A percentile compares a stretch with the other conserved stretches of the same genome.
Evolutionary conservation across 2,329 filamentous ascomycete genomes (phyloP).

Genomic region (Teratosphaeria zuluensis): DNA sequence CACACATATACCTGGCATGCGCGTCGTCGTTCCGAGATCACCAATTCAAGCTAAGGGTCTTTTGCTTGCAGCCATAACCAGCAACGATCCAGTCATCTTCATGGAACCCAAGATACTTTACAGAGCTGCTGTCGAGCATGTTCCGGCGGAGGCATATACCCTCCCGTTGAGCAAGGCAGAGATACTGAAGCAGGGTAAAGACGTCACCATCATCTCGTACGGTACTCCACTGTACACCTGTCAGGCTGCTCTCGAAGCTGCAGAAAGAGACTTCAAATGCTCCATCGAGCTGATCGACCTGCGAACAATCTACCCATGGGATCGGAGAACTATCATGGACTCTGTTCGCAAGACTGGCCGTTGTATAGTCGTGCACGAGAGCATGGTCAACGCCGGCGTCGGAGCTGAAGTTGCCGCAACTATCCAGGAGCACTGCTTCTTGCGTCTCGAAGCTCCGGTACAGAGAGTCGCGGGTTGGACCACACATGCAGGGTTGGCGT

Average conservation of each 20-base stretch:
- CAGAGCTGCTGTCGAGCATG: conserved; percentile 82
- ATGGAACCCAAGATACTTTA: conserved; percentile 94
- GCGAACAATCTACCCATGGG: conserved; percentile 85
- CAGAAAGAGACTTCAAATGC: conserved; percentile 65
- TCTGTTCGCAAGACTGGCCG: conserved; percentile 82
- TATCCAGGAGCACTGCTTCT: conserved; percentile 79
- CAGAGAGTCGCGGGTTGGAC: conserved; percentile 82
- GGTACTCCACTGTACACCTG: conserved; percentile 84
- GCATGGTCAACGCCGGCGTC: conserved; percentile 81
- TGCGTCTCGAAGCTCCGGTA: conserved; percentile 76
- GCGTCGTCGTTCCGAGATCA: conserved; percentile 77
- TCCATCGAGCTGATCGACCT: conserved; percentile 80
- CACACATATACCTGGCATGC: conserved; percentile 74
- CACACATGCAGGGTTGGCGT: conserved; percentile 69
- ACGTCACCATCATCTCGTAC: conserved; percentile 79
- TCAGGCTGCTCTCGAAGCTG: conserved; percentile 62
- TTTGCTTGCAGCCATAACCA: conserved; percentile 63
- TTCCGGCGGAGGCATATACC: conserved; percentile 70
- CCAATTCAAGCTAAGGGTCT: conserved; percentile 84
- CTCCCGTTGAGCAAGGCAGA: conserved; percentile 81
- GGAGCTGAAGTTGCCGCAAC: conserved; percentile 83
- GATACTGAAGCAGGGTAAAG: conserved; percentile 66
- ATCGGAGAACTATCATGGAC: conserved; percentile 65
- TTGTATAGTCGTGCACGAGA: conserved; percentile 82
- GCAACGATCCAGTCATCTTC: conserved; percentile 80